These are phyloP conservation scores for Sporothrix pseudoabietina DNA, from an alignment of 2,329 filamentous ascomycete species.

Conservation along the genomic window DNA sequence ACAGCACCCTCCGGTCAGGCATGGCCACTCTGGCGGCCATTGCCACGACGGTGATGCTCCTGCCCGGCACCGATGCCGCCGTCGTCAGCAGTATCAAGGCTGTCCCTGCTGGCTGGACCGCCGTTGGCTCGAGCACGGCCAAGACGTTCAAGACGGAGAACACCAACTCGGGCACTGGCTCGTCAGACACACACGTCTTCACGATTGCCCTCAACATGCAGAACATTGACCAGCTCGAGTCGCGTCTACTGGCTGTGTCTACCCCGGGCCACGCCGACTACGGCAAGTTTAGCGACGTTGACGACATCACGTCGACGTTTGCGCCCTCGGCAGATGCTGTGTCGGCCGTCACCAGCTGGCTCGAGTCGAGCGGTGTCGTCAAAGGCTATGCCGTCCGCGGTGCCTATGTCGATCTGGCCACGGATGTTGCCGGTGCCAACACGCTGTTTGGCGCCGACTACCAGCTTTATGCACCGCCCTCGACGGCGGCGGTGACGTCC, in stretches of 20 bases:
- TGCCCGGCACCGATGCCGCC: constrained; percentile 28
- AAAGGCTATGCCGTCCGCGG: constrained; percentile 48
- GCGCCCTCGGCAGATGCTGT: constrained; percentile 54
- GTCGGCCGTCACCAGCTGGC: constrained; percentile 57
- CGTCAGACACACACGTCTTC: constrained; percentile 33
- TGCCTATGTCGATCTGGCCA: constrained; percentile 38
- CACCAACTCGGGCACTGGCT: background rate
- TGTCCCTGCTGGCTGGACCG: constrained; percentile 32
- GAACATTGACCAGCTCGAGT: constrained; percentile 51
- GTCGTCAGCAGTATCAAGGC: constrained; percentile 32
- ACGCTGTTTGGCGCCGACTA: constrained; percentile 39
- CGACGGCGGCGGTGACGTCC: constrained; percentile 26
- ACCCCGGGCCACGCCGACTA: constrained; percentile 61
- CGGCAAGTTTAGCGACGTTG: constrained; percentile 61
- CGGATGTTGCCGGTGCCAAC: constrained; percentile 39
- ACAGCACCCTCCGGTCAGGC: constrained; percentile 29
- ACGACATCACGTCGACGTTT: constrained; percentile 57
- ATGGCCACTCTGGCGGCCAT: constrained; percentile 21
- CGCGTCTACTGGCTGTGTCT: constrained; percentile 61
- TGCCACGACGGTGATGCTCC: constrained; percentile 19
- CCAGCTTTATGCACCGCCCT: constrained; percentile 36
- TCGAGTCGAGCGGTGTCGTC: constrained; percentile 52
- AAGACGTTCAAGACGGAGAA: constrained; percentile 16
- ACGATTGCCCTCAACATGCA: constrained; percentile 38
- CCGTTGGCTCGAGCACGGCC: background rate